Percentiles rank a stretch among this genome's conserved stretches.
phyloP scores from a whole-genome alignment of 73 alveolate genomes.

The Paramecium pentaurelia region DNA sequence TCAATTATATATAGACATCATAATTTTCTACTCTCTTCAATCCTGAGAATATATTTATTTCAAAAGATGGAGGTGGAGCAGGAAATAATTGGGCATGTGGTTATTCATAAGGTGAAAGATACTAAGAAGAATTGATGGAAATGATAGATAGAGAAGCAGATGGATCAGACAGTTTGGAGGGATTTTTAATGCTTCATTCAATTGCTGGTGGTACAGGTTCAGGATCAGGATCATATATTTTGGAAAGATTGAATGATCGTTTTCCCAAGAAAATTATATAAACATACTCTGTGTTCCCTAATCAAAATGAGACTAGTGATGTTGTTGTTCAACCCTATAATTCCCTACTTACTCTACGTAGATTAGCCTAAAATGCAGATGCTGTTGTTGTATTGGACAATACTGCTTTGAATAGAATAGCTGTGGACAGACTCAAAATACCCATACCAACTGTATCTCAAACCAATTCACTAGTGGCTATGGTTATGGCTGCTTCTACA shows the following conservation, averaged over 20 bases:
- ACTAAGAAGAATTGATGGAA: slow-evolving; percentile 95
- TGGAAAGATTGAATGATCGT: slow-evolving; percentile 95
- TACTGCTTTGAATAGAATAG: slow-evolving; percentile 95
- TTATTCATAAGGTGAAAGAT: slow-evolving; percentile 90
- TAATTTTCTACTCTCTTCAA: slow-evolving; percentile 86
- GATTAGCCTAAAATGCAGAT: slow-evolving; percentile 93
- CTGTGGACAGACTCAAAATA: slow-evolving; percentile 93
- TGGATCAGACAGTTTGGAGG: slow-evolving; percentile 96
- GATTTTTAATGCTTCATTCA: slow-evolving; percentile 88
- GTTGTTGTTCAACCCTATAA: slow-evolving; percentile 99
- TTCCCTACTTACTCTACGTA: slow-evolving; percentile 71
- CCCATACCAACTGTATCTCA: slow-evolving; percentile 92
- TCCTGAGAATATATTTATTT: slow-evolving; percentile 94
- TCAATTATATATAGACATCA: slow-evolving; percentile 78
- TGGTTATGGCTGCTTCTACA: slow-evolving; percentile 98
- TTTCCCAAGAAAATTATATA: slow-evolving; percentile 91
- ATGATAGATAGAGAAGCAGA: slow-evolving; percentile 99
- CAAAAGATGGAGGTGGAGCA: slow-evolving; percentile 99
- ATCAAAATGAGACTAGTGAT: slow-evolving; percentile 85
- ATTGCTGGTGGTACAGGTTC: slow-evolving; percentile 99
- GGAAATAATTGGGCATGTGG: slow-evolving; percentile 99
- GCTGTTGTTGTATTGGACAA: slow-evolving; percentile 98
- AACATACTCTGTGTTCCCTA: slow-evolving; percentile 96
- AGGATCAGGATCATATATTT: slow-evolving; percentile 97
- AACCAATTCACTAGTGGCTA: slow-evolving; percentile 92